Conservation (phyloP, 768 basidiomycete genomes). For the Auricularia auricula-judae region DNA sequence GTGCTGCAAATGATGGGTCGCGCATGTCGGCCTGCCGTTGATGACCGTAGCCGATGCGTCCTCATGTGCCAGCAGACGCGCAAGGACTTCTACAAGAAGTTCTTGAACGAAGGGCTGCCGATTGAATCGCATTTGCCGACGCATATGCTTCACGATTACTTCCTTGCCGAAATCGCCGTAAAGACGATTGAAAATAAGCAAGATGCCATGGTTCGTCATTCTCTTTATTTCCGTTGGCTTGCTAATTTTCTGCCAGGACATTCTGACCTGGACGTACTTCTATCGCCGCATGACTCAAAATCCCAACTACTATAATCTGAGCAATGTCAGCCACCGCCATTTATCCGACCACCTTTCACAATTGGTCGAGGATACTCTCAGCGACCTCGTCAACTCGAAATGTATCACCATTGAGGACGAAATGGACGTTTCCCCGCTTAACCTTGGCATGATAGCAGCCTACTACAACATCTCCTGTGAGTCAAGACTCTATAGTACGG, state of each 20-base stretch:
- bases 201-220: slow-evolving; percentile 63
- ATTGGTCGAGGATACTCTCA: slow-evolving; percentile 86
- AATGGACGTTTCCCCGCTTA: slow-evolving; percentile 85
- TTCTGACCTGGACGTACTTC: slow-evolving; percentile 97
- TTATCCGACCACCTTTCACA: slow-evolving; percentile 94
- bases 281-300: slow-evolving; percentile 97
- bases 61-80: slow-evolving; percentile 96
- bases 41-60: slow-evolving; percentile 85
- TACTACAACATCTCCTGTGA: slow-evolving; percentile 89
- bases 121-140: slow-evolving; percentile 93
- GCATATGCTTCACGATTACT: slow-evolving; percentile 88
- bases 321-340: slow-evolving; percentile 92
- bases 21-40: slow-evolving; percentile 86
- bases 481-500: slow-evolving; percentile 17
- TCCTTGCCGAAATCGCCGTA: slow-evolving; percentile 95
- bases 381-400: slow-evolving; percentile 86
- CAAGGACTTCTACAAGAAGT: slow-evolving; percentile 99
- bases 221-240: slow-evolving; percentile 10
- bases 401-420: slow-evolving; percentile 93
- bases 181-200: slow-evolving; percentile 99
- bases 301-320: slow-evolving; percentile 88
- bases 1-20: slow-evolving; percentile 98
- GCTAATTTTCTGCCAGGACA: slow-evolving; percentile 44
- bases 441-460: slow-evolving; percentile 97
- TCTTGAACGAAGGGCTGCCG: slow-evolving; percentile 91